Evolutionary conservation across 179 eudicot species (phyloP).

Genomic region (Amaranthus tricolor): DNA sequence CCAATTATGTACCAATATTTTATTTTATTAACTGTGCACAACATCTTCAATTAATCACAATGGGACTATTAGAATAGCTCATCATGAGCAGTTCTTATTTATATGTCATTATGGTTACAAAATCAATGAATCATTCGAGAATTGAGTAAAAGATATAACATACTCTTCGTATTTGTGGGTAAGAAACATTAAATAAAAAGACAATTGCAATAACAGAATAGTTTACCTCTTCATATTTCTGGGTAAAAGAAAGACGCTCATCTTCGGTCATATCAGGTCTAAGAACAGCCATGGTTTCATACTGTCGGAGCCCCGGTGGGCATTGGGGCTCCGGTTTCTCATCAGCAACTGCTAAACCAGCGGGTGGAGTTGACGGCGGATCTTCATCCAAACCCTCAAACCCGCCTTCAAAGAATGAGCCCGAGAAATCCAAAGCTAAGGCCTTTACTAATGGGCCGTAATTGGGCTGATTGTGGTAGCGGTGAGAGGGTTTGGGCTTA

Average conservation of each 20-base stretch:
- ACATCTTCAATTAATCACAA: too few species aligned
- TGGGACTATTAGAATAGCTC: too few species aligned
- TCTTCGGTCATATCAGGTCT: conserved; percentile 95
- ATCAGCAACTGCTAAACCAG: conserved; percentile 41
- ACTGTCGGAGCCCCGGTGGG: conserved; percentile 81
- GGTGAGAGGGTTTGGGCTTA: conserved; percentile 16
- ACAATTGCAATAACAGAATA: too few species aligned
- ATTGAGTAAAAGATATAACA: too few species aligned
- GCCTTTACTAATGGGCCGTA: conserved; percentile 31
- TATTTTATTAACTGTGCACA: too few species aligned
- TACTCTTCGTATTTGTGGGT: too few species aligned
- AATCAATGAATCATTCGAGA: too few species aligned
- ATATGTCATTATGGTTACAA: too few species aligned
- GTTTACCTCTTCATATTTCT: conserved; percentile 79
- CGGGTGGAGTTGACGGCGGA: conserved; percentile 32
- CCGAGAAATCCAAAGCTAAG: conserved; percentile 54
- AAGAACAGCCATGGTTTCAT: conserved; percentile 83
- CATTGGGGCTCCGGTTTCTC: conserved; percentile 72
- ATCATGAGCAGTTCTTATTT: too few species aligned
- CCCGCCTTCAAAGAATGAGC: conserved; percentile 66
- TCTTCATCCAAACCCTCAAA: conserved; percentile 58
- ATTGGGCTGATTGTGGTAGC: conserved; percentile 5
- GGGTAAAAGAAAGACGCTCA: conserved; percentile 70
- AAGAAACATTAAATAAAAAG: too few species aligned
- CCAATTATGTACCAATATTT: too few species aligned